Conservation (phyloP, 495 filamentous ascomycete species). For the Penicillium malachiteum region DNA sequence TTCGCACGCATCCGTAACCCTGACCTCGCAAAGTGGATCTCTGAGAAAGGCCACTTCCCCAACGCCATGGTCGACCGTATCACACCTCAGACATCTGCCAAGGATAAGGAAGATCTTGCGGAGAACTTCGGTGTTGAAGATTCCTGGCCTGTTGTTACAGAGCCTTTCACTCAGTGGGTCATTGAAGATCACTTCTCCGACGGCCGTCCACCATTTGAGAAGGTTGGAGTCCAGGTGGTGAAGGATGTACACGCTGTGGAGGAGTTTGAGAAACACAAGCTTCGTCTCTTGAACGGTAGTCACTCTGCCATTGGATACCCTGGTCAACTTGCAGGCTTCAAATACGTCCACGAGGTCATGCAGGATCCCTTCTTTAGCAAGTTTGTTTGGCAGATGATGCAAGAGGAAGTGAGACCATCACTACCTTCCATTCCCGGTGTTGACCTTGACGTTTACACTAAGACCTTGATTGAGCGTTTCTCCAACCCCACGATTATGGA, state of each 20-base stretch:
- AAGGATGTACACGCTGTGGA: slow-evolving; percentile 45
- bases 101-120: slow-evolving; percentile 39
- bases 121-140: slow-evolving; percentile 42
- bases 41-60: slow-evolving; percentile 41
- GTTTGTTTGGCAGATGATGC: slow-evolving; percentile 49
- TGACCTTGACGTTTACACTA: slow-evolving; percentile 45
- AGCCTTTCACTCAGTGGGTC: slow-evolving; percentile 53
- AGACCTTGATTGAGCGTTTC: slow-evolving; percentile 48
- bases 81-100: slow-evolving; percentile 43
- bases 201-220: slow-evolving; percentile 46
- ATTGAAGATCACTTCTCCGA: slow-evolving; percentile 49
- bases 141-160: slow-evolving; percentile 48
- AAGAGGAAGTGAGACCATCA: slow-evolving; percentile 48
- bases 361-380: slow-evolving; percentile 38
- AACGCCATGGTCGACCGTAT: slow-evolving; percentile 54
- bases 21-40: slow-evolving; percentile 45
- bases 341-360: slow-evolving; percentile 50
- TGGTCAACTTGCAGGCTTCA: slow-evolving; percentile 45
- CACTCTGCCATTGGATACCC: slow-evolving; percentile 48
- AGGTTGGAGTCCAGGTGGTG: slow-evolving; percentile 48
- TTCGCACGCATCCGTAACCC: slow-evolving; percentile 44
- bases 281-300: slow-evolving; percentile 47
- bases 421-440: slow-evolving; percentile 46
- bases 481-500: slow-evolving; percentile 51
- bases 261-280: slow-evolving; percentile 51